Evolutionary conservation across 2,329 filamentous ascomycete genomes (phyloP).

Genomic region (Rhinocladiella similis): DNA sequence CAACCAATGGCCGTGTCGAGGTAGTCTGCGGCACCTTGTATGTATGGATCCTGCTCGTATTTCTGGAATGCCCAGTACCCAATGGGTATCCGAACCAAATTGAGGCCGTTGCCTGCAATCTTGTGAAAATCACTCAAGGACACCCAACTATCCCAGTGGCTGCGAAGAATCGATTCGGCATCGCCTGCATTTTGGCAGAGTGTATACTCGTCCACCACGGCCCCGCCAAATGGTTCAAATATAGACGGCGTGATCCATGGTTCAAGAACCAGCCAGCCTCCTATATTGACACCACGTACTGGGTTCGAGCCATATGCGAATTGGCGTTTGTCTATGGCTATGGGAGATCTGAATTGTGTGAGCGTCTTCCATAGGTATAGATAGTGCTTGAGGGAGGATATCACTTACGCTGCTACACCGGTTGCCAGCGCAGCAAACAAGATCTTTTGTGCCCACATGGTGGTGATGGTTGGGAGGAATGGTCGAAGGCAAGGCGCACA

Average conservation of each 20-base stretch:
- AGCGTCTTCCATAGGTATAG: background rate
- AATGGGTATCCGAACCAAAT: constrained; percentile 65
- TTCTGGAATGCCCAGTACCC: constrained; percentile 65
- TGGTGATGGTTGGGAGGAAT: background rate
- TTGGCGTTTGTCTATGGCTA: constrained; percentile 22
- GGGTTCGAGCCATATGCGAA: constrained; percentile 25
- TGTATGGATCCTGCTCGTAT: constrained; percentile 58
- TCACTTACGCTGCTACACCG: constrained; percentile 19
- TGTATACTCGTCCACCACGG: constrained; percentile 59
- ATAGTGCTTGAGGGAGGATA: no score
- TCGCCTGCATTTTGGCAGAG: constrained; percentile 52
- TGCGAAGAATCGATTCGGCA: constrained; percentile 48
- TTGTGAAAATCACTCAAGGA: constrained; percentile 56
- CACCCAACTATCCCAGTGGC: constrained; percentile 63
- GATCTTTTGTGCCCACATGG: constrained; percentile 12
- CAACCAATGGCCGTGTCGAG: constrained; percentile 60
- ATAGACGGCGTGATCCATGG: constrained; percentile 65
- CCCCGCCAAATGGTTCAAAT: constrained; percentile 51
- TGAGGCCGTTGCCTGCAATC: constrained; percentile 53
- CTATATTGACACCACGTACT: constrained; percentile 61
- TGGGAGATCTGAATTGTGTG: constrained; percentile 17
- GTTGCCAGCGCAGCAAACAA: constrained; percentile 22
- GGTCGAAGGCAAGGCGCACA: background rate
- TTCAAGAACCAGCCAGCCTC: constrained; percentile 65
- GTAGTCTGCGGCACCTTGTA: constrained; percentile 60